phyloP scores from a whole-genome alignment of 306 rosid species.

The Inga leiocalycina region DNA sequence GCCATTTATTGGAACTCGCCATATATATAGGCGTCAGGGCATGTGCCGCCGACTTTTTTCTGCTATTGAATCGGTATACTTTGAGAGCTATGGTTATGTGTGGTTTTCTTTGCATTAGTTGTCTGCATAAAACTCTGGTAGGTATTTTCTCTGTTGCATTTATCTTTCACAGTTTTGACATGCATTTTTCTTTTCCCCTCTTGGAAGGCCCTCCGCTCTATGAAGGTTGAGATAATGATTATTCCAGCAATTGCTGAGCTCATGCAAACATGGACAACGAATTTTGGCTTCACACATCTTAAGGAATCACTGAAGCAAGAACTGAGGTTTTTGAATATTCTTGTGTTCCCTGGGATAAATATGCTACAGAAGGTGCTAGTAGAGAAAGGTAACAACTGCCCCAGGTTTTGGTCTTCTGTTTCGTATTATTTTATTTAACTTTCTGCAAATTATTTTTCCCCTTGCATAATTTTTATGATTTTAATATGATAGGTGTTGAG shows the following conservation, averaged over 20 bases:
- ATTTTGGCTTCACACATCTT: slow-evolving; percentile 78
- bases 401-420: slow-evolving; percentile 37
- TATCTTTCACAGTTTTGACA: background rate
- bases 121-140: slow-evolving; percentile 13
- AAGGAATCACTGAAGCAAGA: slow-evolving; percentile 77
- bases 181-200: slow-evolving; percentile 27
- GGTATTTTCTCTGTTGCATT: slow-evolving; percentile 7
- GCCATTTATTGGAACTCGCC: slow-evolving; percentile 99
- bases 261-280: slow-evolving; percentile 77
- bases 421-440: slow-evolving; percentile 22
- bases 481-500: slow-evolving; percentile 45
- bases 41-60: slow-evolving; percentile 96
- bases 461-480: background rate
- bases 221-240: slow-evolving; percentile 88
- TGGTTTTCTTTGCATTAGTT: slow-evolving; percentile 27
- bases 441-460: slow-evolving; percentile 9
- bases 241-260: slow-evolving; percentile 96
- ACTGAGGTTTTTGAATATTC: slow-evolving; percentile 79
- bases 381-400: slow-evolving; percentile 46
- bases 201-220: slow-evolving; percentile 69
- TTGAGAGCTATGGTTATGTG: slow-evolving; percentile 24
- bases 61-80: slow-evolving; percentile 83
- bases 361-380: slow-evolving; percentile 83
- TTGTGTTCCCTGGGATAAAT: slow-evolving; percentile 97
- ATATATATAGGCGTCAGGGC: slow-evolving; percentile 93